Evolutionary conservation across 1,284 basidiomycete genomes (phyloP), one percentile per base, ranked within the genome.

Genomic region (Fomes fomentarius): DNA sequence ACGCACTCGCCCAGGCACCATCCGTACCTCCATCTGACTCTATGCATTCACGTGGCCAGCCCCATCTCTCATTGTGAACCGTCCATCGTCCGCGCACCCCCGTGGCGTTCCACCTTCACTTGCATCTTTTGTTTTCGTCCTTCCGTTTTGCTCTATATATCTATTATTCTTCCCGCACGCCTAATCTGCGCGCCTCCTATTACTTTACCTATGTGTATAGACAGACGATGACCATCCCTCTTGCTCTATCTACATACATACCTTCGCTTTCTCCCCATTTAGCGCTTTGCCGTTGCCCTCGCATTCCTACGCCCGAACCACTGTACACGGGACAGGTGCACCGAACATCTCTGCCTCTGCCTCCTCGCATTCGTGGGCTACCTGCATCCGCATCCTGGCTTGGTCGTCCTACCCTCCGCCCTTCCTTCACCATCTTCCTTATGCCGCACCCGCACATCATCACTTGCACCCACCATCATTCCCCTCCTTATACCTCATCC

Each of bases 131-230:
- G n/a, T n/a, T 33, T n/a, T 44, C 33, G 26, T 25, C n/a, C 10
- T 22, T 33, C 37, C 33, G 9, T 40, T 30, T 34, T 54, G 60
- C 54, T 59, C 48, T 57, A 62, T 61, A 59, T 62, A 59, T 62
- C 52, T 57, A 48, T 62, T 57, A 46, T 54, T 58, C 50, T 50
- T 50, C 49, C n/a, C 48, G 45, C 38, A 51, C 52, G 54, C 44
- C 52, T 54, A 57, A 58, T 47, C 22, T 50, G 56, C 56, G 47
- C 50, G 52, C 50, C 25, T 52, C 46, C 60, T 61, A 56, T 56
- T 59, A 48, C 47, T 51, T 55, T 58, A 51, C 30, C 47, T 40
- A 51, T 58, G 54, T 60, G 58, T 43, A 60, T 60, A 60, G 58
- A 60, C 37, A 52, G 41, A 47, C 35, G 50, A 50, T n/a, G 42